Evolutionary conservation across 2,329 filamentous ascomycete species (phyloP).

Genomic region (Ophiobolus disseminans): DNA sequence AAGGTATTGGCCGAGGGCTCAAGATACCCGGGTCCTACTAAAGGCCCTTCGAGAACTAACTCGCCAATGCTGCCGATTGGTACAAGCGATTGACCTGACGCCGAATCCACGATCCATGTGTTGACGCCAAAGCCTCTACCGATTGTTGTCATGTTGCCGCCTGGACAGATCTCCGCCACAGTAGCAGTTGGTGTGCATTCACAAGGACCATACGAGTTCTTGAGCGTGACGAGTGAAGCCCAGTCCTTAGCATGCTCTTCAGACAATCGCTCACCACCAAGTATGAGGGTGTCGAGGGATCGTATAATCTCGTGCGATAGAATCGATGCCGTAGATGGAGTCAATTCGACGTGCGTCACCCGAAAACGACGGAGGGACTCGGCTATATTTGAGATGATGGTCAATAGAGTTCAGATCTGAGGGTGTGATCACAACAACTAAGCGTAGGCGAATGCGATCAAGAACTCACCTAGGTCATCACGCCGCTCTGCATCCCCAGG

Average conservation of each 20-base stretch:
- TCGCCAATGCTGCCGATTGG: slow-evolving; percentile 23
- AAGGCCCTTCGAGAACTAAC: slow-evolving; percentile 24
- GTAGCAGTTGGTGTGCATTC: not conserved
- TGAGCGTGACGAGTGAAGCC: slow-evolving; percentile 34
- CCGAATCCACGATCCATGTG: slow-evolving; percentile 28
- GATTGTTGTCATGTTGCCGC: not conserved
- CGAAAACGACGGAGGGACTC: slow-evolving; percentile 49
- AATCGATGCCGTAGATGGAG: slow-evolving; percentile 31
- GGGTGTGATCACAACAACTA: too few species aligned
- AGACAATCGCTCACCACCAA: slow-evolving; percentile 7
- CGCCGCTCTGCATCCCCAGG: too few species aligned
- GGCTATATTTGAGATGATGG: too few species aligned
- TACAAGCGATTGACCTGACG: slow-evolving; percentile 15
- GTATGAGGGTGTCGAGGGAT: slow-evolving; percentile 1
- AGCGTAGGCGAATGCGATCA: too few species aligned
- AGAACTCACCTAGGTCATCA: too few species aligned
- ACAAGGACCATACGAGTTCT: slow-evolving; percentile 31
- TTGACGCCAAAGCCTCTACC: not conserved
- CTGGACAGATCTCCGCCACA: not conserved
- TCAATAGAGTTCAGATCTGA: too few species aligned
- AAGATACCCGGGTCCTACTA: slow-evolving; percentile 2
- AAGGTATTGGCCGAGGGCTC: slow-evolving; percentile 17
- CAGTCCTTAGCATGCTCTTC: slow-evolving; percentile 25
- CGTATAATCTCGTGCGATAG: slow-evolving; percentile 15
- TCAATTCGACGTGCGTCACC: slow-evolving; percentile 47